phyloP scores from a whole-genome alignment of 768 basidiomycete genomes.

The Lyophyllum shimeji region DNA sequence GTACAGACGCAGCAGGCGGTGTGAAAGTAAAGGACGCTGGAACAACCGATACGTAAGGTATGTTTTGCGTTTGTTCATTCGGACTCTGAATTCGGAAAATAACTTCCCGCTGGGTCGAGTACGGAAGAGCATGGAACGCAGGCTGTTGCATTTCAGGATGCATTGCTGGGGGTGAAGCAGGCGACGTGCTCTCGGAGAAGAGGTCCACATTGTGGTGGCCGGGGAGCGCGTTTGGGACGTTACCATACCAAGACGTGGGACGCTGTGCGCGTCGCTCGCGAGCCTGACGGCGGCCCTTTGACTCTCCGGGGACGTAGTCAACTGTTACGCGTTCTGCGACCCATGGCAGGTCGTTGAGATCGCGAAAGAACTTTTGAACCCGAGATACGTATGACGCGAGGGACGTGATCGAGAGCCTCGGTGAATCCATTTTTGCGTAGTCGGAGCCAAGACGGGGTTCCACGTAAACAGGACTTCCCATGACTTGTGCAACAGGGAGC shows the following conservation, averaged over 20 bases:
- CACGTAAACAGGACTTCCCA: constrained; percentile 24
- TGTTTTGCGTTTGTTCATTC: background rate
- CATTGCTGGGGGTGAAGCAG: constrained; percentile 7
- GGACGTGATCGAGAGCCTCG: constrained; percentile 23
- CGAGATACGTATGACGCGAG: constrained; percentile 26
- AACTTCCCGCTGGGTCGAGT: background rate
- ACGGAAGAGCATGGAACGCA: background rate
- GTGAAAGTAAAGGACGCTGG: background rate
- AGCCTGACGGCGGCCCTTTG: constrained; percentile 12
- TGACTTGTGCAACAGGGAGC: constrained; percentile 3
- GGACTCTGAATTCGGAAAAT: background rate
- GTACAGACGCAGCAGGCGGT: background rate
- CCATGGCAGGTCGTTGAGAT: constrained; percentile 36
- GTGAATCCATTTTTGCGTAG: constrained; percentile 34
- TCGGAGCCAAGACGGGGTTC: constrained; percentile 29
- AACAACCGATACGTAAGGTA: background rate
- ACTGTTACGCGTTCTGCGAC: constrained; percentile 30
- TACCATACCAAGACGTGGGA: constrained; percentile 17
- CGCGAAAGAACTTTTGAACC: constrained; percentile 28
- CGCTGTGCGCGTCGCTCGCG: constrained; percentile 2
- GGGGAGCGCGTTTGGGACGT: background rate
- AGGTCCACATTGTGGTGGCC: constrained; percentile 5
- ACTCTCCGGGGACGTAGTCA: constrained; percentile 29
- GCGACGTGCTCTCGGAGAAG: constrained; percentile 15
- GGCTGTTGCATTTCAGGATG: background rate